A percentile compares a stretch with the other conserved stretches of the same genome.
These are phyloP conservation scores for Quercus berberidifolia DNA, from an alignment of 306 rosid genomes.

Conservation along the genomic window DNA sequence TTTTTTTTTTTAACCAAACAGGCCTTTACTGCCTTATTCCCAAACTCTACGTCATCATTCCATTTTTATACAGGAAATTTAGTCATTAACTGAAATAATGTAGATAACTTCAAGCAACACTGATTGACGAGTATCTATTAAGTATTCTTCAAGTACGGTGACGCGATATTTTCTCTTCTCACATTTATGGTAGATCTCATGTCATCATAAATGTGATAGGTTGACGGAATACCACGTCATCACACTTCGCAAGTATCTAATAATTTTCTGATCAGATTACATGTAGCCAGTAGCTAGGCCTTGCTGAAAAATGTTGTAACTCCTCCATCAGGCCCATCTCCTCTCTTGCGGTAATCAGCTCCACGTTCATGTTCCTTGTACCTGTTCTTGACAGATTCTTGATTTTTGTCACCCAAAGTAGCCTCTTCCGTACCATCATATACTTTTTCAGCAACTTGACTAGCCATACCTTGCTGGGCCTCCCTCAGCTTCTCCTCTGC, in stretches of 20 bases:
- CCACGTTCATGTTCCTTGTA: background rate
- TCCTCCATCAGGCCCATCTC: constrained; percentile 4
- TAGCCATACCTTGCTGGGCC: constrained; percentile 15
- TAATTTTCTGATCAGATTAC: background rate
- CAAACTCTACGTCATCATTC: no score
- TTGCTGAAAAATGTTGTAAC: background rate
- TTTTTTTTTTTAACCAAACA: no score
- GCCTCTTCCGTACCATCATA: constrained; percentile 8
- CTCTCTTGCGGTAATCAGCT: background rate
- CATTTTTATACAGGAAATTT: no score
- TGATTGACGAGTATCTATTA: no score
- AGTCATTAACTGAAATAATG: no score
- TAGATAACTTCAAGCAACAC: no score
- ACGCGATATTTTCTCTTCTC: fast-evolving
- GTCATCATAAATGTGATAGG: no score
- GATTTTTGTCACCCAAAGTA: background rate
- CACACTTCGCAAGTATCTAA: no score
- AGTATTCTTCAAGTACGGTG: no score
- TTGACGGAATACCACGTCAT: no score
- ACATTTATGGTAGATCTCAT: fast-evolving
- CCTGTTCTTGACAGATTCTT: constrained; percentile 9
- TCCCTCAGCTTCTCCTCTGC: constrained; percentile 29
- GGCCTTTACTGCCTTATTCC: no score
- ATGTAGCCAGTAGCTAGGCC: background rate
- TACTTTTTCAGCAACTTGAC: constrained; percentile 11